phyloP scores from a whole-genome alignment of 139 green algal species.

The Closterium sp. region DNA sequence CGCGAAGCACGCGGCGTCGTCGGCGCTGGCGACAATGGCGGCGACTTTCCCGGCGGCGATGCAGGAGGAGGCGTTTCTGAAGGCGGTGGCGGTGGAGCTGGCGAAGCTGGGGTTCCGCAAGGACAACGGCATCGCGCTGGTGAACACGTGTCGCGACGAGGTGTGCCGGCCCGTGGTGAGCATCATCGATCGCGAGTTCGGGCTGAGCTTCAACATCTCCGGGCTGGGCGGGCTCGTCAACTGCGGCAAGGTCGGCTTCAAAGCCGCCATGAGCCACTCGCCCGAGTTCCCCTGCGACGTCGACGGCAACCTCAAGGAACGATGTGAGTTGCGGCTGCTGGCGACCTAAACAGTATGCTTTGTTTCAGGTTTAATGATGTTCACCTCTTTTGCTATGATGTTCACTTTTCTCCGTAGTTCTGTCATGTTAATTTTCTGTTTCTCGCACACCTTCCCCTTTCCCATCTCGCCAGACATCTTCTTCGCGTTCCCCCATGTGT shows the following conservation, averaged over 20 bases:
- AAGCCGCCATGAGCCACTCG: not conserved
- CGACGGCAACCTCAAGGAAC: not conserved
- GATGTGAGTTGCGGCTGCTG: not conserved
- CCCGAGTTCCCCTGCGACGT: slow-evolving; percentile 10
- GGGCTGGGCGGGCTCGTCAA: slow-evolving; percentile 21
- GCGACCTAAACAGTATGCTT: too few species aligned
- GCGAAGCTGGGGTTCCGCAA: slow-evolving; percentile 1
- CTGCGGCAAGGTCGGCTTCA: slow-evolving; percentile 5
- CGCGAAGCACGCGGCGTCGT: not conserved
- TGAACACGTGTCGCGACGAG: slow-evolving; percentile 70
- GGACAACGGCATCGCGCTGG: slow-evolving; percentile 10
- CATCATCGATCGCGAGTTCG: slow-evolving; percentile 15
- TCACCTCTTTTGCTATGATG: too few species aligned
- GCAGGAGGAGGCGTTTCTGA: slow-evolving; percentile 2
- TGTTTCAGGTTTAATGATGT: too few species aligned
- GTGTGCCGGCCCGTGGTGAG: slow-evolving; percentile 28
- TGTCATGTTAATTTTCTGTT: not conserved
- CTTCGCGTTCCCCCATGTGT: slow-evolving; percentile 87
- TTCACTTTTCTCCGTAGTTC: not conserved
- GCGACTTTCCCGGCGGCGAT: not conserved
- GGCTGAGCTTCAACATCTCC: slow-evolving; percentile 27
- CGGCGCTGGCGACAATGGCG: not conserved
- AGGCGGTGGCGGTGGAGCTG: not conserved
- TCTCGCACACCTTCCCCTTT: not conserved
- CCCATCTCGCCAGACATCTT: slow-evolving; percentile 67